Evolutionary conservation across 192 early-diverging fungal species (phyloP), one percentile per base, ranked within the genome.

Genomic region (Phlyctochytrium bullatum): DNA sequence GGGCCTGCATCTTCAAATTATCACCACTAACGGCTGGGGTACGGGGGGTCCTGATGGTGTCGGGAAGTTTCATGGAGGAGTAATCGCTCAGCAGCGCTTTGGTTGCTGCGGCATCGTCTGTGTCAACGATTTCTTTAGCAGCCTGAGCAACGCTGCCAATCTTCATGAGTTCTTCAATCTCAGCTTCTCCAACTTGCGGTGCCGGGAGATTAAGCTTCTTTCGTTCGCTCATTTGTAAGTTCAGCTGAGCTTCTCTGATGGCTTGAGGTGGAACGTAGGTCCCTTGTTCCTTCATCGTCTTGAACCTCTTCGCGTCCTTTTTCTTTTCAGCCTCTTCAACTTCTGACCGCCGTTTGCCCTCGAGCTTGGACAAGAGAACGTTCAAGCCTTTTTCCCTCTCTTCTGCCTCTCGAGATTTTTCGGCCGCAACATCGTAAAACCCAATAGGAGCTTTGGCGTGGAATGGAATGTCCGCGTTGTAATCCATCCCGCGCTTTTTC

Each of bases 401-500:
- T 10, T 69, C 64, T 20, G 83, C 82, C 35, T 86, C 83, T 0
- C 85, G 81, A 10, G 79, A 83, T 47, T 88, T 80, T 77, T 99
- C 97, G 29, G 92, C 93, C 0, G 90, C 89, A 2, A 90, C 90
- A 73, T 97, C 93, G 74, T 91, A 95, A 62, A 99, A 99, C 24
- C 97, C 97, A 10, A 89, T 80, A 47, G 93, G 84, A 0, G 93
- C 90, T 35, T 81, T 81, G 40, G 89, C 90, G 76, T 98, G 92
- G 65, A 95, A 97, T 10, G 97, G 97, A 62, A 97, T 94, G 57
- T 99, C 95, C 33, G 90, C 88, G 71, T 97, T 97, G 75, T 96
- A 97, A 74, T 99, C 92, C 85, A 96, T 93, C 14, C 77, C 77
- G 30, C 64, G 68, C 59, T 73, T 75, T 70, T 91, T 91, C 51